Evolutionary conservation across 2,329 filamentous ascomycete species (phyloP).

Genomic region (Xylariaceae sp.): DNA sequence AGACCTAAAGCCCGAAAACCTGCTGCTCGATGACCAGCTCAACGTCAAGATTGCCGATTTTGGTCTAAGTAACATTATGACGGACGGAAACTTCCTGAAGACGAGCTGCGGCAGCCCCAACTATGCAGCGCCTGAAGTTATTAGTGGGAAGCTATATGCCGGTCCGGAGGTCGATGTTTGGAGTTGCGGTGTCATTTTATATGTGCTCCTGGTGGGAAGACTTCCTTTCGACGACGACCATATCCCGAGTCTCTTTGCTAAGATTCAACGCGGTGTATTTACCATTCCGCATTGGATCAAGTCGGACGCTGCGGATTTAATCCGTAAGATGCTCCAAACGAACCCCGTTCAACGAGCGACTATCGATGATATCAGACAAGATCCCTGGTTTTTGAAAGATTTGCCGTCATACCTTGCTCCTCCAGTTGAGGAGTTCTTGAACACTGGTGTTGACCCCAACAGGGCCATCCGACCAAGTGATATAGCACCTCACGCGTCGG

Average conservation of each 20-base stretch:
- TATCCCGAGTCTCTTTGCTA: constrained; percentile 95
- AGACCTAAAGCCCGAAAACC: constrained; percentile 95
- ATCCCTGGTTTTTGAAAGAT: constrained; percentile 92
- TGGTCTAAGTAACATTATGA: constrained; percentile 99
- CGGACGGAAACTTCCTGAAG: constrained; percentile 97
- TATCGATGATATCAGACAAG: constrained; percentile 88
- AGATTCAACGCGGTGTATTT: constrained; percentile 94
- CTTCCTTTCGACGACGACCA: constrained; percentile 98
- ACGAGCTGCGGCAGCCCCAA: constrained; percentile 98
- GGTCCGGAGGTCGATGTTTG: constrained; percentile 98
- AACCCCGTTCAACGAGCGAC: constrained; percentile 94
- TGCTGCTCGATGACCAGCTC: constrained; percentile 90
- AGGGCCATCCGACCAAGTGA: constrained; percentile 85
- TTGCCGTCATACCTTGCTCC: constrained; percentile 86
- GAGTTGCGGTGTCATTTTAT: constrained; percentile 93
- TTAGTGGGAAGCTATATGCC: constrained; percentile 95
- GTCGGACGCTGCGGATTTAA: constrained; percentile 78
- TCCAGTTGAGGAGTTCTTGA: constrained; percentile 88
- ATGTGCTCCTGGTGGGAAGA: constrained; percentile 79
- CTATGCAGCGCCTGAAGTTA: constrained; percentile 97
- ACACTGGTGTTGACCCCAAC: constrained; percentile 91
- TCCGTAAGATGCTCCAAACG: constrained; percentile 92
- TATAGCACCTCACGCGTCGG: constrained; percentile 78
- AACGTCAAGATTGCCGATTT: constrained; percentile 99
- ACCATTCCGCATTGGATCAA: constrained; percentile 92